Percentiles rank a stretch among this genome's conserved stretches.
Evolutionary conservation across 371 early-diverging fungal genomes (phyloP).

Genomic region (Mortierella sp.): DNA sequence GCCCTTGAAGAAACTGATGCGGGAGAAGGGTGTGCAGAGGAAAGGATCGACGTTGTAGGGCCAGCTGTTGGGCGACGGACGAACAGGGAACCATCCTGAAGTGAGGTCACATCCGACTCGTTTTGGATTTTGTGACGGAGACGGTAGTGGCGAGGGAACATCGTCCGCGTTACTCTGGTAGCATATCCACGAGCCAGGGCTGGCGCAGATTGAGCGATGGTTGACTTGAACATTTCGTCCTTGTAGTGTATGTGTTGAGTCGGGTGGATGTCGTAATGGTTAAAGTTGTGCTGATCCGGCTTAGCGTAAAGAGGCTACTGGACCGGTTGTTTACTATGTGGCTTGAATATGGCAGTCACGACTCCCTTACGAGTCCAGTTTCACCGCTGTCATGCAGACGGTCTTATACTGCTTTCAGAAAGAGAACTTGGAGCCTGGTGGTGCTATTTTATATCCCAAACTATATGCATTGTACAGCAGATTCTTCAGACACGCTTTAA

Average conservation of each 20-base stretch:
- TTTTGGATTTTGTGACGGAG: constrained; percentile 40
- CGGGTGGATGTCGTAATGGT: not conserved
- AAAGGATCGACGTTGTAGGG: constrained; percentile 50
- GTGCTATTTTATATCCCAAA: too few relatives aligned
- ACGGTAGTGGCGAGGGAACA: constrained; percentile 53
- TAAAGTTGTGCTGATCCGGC: constrained; percentile 2
- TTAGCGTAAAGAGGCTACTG: not conserved
- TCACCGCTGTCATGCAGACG: too few relatives aligned
- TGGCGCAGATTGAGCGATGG: constrained; percentile 23
- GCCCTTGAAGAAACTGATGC: constrained; percentile 44
- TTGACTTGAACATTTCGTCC: constrained; percentile 24
- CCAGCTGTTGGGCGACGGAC: constrained; percentile 50
- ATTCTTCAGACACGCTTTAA: too few relatives aligned
- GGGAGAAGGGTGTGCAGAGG: constrained; percentile 43
- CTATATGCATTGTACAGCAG: too few relatives aligned
- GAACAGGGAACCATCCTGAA: constrained; percentile 48
- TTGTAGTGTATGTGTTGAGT: not conserved
- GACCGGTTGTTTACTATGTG: too few relatives aligned
- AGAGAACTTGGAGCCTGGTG: too few relatives aligned
- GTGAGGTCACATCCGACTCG: constrained; percentile 32
- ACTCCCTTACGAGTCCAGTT: too few relatives aligned
- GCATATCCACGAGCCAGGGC: constrained; percentile 41
- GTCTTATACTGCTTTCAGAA: too few relatives aligned
- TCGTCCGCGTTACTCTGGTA: constrained; percentile 46
- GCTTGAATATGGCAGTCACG: too few relatives aligned